Evolutionary conservation across 2,329 filamentous ascomycete genomes (phyloP), one percentile per base, ranked within the genome.

Genomic region (Capronia americana): DNA sequence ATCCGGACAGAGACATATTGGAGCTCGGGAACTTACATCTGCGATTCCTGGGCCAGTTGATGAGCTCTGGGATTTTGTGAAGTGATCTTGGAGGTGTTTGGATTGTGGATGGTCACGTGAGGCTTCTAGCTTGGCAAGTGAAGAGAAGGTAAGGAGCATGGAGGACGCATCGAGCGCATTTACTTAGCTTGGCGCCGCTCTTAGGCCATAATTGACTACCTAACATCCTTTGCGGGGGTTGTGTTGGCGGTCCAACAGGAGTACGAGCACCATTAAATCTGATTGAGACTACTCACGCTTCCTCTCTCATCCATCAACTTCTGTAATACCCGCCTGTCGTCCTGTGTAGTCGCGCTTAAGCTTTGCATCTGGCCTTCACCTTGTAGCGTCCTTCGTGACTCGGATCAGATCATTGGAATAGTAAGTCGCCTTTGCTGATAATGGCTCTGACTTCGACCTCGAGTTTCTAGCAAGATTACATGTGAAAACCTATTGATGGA

Each of bases 41-140:
- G 38, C 38, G 17, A n/a, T 44, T 44, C 38, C 17, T 44, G 7
- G 17, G 17, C 38, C 38, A 44, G 38, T n/a, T 44, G 17, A 44
- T 44, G 38, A 44, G 38, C 38, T 44, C 38, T 44, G 38, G 7
- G 38, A 44, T 44, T 44, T 44, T 44, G 38, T 44, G 38, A 44
- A 44, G 38, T 44, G 38, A 44, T 44, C 38, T 8, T 1, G 38
- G 7, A n/a, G 38, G 17, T n/a, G 17, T 44, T 44, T 44, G 38
- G 38, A 44, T 44, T 44, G 38, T 44, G 38, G 38, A 44, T n/a
- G 38, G 38, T 44, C 38, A 44, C 38, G 38, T 44, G 38, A 44
- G 17, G 38, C 10, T 44, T 12, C 4, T 20, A 17, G 38, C 38
- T 44, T 44, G 38, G 38, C 38, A 6, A 44, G 17, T 44, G 7